Evolutionary conservation across 495 filamentous ascomycete genomes (phyloP), one percentile per base, ranked within the genome.

Genomic region (Daldinia childiae): DNA sequence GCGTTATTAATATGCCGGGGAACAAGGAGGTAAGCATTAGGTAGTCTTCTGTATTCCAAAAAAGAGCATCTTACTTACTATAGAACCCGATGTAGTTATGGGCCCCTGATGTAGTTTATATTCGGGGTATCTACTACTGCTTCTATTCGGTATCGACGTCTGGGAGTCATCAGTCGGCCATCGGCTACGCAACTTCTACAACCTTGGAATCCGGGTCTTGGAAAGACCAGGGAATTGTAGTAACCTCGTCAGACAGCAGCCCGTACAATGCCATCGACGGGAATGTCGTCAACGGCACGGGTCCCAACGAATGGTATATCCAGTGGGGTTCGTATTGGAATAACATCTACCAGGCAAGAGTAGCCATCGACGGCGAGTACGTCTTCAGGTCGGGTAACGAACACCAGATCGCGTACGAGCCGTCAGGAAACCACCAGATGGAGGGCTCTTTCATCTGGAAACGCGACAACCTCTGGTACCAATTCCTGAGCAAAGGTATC

Each of bases 321-420:
- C 86, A 83, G 68, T 92, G 88, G 59, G 89, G 89, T 38, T 86
- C 83, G 17, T 91, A 88, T 79, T 91, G 89, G 89, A 76, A 81
- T 7, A 86, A 88, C 62, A 79, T 90, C 51, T 89, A 83, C 79
- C 88, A 90, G 74, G 84, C 87, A 7, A 62, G 62, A 24, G 68
- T 61, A 15, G 73, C 82, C 8, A 82, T 90, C 77, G 27, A 68
- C 64, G 66, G 70, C 59, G 54, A 68, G 55, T 67, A 63, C 29
- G 81, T 81, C 14, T 79, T 80, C 63, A 75, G 81, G 14, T 77
- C 77, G 4, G 76, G 76, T 9, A 71, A 76, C 6, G 77, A 82
- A 15, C 74, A 79, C 38, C 82, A 89, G 45, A 74, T 91, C 51
- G 85, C 82, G 0, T 88, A 83, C 60, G 86, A 88, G 55, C 66